Percentiles rank a stretch among this genome's conserved stretches.
Evolutionary conservation across 257 asterid genomes (phyloP).

Genomic region (Solanum bulbocastanum): DNA sequence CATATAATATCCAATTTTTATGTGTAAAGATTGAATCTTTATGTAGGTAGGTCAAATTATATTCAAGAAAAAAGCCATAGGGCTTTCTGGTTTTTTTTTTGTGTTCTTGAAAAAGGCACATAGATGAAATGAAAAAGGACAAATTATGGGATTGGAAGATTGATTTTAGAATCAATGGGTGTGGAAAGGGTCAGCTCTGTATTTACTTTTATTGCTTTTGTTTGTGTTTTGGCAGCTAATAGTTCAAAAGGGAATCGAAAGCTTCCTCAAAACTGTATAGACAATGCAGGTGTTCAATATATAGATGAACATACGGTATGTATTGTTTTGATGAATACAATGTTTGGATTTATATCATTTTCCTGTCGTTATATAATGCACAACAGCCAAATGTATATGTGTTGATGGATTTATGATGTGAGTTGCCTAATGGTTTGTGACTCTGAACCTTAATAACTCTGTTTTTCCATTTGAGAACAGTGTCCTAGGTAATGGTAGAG

Average conservation of each 20-base stretch:
- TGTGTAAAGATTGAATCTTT: neutral
- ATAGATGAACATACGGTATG: constrained; percentile 1
- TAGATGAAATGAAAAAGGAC: neutral
- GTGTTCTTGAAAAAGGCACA: neutral
- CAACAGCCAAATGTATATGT: neutral
- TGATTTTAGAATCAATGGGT: constrained; percentile 1
- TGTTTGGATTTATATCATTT: neutral
- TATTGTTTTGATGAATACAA: neutral
- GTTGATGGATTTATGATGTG: neutral
- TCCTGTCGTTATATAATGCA: neutral
- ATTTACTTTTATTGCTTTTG: neutral
- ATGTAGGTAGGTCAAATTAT: neutral
- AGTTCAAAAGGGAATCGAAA: neutral
- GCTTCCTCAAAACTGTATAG: neutral
- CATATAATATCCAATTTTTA: neutral
- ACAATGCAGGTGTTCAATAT: neutral
- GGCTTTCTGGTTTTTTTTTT: neutral
- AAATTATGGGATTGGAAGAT: neutral
- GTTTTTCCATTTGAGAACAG: neutral
- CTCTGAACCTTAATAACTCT: neutral
- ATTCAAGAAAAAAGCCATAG: neutral
- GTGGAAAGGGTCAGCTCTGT: neutral
- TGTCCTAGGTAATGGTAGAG: neutral
- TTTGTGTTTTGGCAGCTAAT: neutral
- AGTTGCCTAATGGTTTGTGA: neutral